Evolutionary conservation across 139 green algal genomes (phyloP).

Genomic region (Closterium sp.): DNA sequence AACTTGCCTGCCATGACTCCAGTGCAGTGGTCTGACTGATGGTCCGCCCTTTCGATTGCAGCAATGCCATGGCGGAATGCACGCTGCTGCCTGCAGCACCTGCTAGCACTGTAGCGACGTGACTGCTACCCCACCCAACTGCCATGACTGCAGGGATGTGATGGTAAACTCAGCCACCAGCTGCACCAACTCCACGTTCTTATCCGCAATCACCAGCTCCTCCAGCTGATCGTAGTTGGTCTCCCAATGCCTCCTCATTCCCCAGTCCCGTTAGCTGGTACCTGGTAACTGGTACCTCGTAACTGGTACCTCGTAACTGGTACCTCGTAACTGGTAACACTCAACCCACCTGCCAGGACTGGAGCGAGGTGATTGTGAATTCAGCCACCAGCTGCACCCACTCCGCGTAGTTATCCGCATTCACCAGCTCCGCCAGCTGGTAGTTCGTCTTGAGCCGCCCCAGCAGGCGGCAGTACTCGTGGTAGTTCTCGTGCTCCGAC

Average conservation of each 20-base stretch:
- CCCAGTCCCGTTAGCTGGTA: not conserved
- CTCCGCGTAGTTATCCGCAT: constrained; percentile 82
- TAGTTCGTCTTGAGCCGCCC: constrained; percentile 97
- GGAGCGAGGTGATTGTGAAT: constrained; percentile 79
- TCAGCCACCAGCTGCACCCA: constrained; percentile 92
- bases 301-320: not conserved
- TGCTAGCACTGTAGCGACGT: too few species aligned
- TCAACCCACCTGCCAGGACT: not conserved
- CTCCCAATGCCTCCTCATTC: not conserved
- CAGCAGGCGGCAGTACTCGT: constrained; percentile 93
- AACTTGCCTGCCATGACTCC: too few species aligned
- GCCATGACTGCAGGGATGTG: constrained; percentile 61
- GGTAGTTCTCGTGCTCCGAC: constrained; percentile 88
- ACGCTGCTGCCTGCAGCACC: too few species aligned
- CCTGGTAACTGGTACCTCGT: not conserved
- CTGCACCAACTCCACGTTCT: constrained; percentile 91
- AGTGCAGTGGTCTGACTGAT: too few species aligned
- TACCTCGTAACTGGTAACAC: not conserved
- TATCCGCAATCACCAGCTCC: constrained; percentile 75
- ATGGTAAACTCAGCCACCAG: constrained; percentile 90
- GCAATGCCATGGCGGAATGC: too few species aligned
- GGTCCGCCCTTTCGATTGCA: too few species aligned
- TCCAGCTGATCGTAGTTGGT: constrained; percentile 18
- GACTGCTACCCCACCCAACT: constrained; percentile 11
- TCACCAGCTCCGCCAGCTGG: constrained; percentile 76